A percentile compares a stretch with the other conserved stretches of the same genome.
These are phyloP conservation scores for Ceriops tagal DNA, from an alignment of 345 rosid species.

Conservation along the genomic window DNA sequence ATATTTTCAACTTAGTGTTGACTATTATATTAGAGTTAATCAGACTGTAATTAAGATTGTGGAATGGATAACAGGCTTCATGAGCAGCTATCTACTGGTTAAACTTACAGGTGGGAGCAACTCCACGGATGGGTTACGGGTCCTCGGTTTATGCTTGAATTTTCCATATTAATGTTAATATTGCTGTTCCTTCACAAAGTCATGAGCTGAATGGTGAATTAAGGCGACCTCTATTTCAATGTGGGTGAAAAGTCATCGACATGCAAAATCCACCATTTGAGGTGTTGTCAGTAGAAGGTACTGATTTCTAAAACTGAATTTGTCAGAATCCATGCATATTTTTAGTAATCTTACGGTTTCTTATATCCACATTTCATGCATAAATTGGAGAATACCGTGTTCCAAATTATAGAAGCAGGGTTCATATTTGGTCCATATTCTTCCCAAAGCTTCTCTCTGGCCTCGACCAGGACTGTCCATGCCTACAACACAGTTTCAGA, in stretches of 20 bases:
- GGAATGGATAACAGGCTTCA: constrained; percentile 89
- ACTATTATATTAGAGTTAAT: constrained; percentile 19
- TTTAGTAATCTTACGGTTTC: background rate
- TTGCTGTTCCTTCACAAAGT: constrained; percentile 54
- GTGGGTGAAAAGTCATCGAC: background rate
- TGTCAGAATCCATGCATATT: background rate
- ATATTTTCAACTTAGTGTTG: constrained; percentile 2
- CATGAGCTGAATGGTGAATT: constrained; percentile 28
- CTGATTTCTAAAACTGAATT: background rate
- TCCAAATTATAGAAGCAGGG: too few species aligned
- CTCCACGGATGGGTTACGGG: constrained; percentile 29
- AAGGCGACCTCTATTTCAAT: background rate
- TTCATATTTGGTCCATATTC: too few species aligned
- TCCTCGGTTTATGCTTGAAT: constrained; percentile 55
- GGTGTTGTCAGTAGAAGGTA: background rate
- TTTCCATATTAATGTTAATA: constrained; percentile 53
- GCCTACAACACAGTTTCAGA: too few species aligned
- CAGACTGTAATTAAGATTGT: constrained; percentile 62
- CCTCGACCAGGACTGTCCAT: too few species aligned
- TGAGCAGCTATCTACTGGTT: constrained; percentile 96
- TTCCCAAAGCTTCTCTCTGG: too few species aligned
- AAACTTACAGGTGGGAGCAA: constrained; percentile 93
- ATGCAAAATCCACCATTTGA: background rate
- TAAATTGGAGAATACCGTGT: background rate
- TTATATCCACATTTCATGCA: background rate